These are phyloP conservation scores for Thymus mandschuricus DNA, from an alignment of 257 asterid genomes.

Conservation along the genomic window DNA sequence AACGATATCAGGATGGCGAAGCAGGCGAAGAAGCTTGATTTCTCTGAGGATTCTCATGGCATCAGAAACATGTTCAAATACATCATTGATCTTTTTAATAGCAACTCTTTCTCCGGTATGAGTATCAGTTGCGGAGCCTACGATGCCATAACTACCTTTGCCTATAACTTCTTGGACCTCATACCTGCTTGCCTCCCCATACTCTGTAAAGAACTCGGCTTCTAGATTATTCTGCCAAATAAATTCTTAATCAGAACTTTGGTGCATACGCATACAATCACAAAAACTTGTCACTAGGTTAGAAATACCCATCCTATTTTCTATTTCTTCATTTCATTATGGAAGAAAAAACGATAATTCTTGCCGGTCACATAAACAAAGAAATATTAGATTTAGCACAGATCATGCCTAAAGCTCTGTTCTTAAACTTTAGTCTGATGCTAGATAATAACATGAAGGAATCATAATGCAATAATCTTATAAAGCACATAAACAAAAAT, in stretches of 20 bases:
- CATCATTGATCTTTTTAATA: conserved; percentile 93
- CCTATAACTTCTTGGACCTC: conserved; percentile 95
- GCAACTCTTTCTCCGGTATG: conserved; percentile 93
- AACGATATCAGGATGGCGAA: conserved; percentile 94
- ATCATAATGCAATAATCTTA: conserved; percentile 9
- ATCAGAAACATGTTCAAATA: conserved; percentile 95
- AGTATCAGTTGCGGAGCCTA: conserved; percentile 83
- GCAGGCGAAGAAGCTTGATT: conserved; percentile 90
- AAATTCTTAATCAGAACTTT: conserved; percentile 26
- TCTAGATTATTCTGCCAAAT: conserved; percentile 64
- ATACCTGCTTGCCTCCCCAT: conserved; percentile 93
- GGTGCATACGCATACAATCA: neutral
- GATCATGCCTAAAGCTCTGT: conserved; percentile 23
- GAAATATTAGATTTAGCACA: neutral
- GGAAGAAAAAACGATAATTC: too few species aligned
- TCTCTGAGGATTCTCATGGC: conserved; percentile 94
- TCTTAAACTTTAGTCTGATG: neutral
- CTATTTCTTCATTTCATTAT: neutral
- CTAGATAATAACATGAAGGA: neutral
- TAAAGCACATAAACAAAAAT: conserved; percentile 11
- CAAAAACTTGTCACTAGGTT: conserved; percentile 5
- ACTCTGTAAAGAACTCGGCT: conserved; percentile 89
- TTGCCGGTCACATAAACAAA: neutral
- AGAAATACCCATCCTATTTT: neutral
- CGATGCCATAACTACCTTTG: conserved; percentile 98